Base-by-base conservation (phyloP, 306 rosid genomes). In the Vachellia pachyceras region DNA sequence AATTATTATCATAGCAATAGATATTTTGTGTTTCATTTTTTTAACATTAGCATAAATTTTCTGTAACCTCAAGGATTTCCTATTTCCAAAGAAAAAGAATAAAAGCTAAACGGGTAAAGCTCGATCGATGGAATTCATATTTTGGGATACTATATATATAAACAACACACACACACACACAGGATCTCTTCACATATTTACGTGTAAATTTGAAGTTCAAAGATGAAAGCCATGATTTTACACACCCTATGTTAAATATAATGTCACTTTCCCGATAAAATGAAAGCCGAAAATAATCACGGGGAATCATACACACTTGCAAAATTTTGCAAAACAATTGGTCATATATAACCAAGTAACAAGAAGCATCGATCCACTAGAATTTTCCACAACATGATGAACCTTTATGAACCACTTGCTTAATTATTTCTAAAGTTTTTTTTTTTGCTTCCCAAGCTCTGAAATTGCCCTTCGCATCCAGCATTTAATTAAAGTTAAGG, bases 301-400 rank as follows among this genome's bases (percentile, higher is more conserved):
- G 64, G 46, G 50, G 7, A 71, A 71, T 15, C 61, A 25, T 10
- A 20, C 10, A 3, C 15, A 49, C 55, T 3, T 50, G 2, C 14
- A 29, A 9, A 50, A 29, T 33, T 50, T 72, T 49, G 2, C 45
- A 47, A 47, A 49, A 50, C 44, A 49, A 17, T 5, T 5, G 33
- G 33, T 29, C 33, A 29, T 29, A 29, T 35, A 0, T 17, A 18
- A 33, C 13, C 8, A 39, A 18, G 22, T 40, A n/a, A 17, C 14
- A 40, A 10, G 17, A 49, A 47, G 63, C 44, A 49, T 1, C 33
- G 33, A 29, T 29, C 42, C 18, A 14, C 76, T 61, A 29, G 61
- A 72, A 47, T 49, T 49, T 72, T 72, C 76, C 61, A 14, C 76
- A 47, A 72, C 73, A 20, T 41, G 73, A 67, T 41, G 52, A 50